These are phyloP conservation scores for Starmerella potacharoeniae DNA, from an alignment of 805 yeast genomes.

Conservation along the genomic window DNA sequence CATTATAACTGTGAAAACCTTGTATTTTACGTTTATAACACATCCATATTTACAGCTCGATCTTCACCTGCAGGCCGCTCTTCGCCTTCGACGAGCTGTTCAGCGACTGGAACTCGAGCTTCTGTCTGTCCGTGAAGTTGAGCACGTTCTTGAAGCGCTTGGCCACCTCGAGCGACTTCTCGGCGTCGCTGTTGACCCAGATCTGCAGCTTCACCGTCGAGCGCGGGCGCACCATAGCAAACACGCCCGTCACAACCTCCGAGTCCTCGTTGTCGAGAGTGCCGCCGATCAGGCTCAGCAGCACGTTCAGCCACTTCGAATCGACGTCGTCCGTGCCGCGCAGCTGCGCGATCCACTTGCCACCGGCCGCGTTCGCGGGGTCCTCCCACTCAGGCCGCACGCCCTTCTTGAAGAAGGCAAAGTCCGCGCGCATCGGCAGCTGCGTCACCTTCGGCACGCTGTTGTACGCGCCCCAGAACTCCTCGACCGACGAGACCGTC, in stretches of 20 bases:
- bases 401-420: conserved; percentile 87
- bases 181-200: conserved; percentile 71
- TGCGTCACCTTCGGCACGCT: conserved; percentile 86
- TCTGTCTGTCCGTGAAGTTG: conserved; percentile 53
- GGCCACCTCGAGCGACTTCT: conserved; percentile 58
- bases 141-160: conserved; percentile 76
- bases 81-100: conserved; percentile 26
- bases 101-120: conserved; percentile 71
- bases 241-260: conserved; percentile 87
- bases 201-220: conserved; percentile 67
- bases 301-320: conserved; percentile 65
- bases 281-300: conserved; percentile 88
- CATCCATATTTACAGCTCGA: conserved; percentile 14
- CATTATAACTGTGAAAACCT: neutral
- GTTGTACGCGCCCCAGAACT: conserved; percentile 96
- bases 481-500: conserved; percentile 88
- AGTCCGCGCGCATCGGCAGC: conserved; percentile 84
- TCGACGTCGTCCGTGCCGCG: conserved; percentile 46
- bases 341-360: conserved; percentile 82
- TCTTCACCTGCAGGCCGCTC: conserved; percentile 16
- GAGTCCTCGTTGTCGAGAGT: conserved; percentile 72
- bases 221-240: conserved; percentile 73
- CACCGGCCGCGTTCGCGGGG: conserved; percentile 73
- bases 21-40: neutral
- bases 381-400: conserved; percentile 99